Base-by-base conservation (phyloP, 192 early-diverging fungal genomes). In the Backusella westeae region DNA sequence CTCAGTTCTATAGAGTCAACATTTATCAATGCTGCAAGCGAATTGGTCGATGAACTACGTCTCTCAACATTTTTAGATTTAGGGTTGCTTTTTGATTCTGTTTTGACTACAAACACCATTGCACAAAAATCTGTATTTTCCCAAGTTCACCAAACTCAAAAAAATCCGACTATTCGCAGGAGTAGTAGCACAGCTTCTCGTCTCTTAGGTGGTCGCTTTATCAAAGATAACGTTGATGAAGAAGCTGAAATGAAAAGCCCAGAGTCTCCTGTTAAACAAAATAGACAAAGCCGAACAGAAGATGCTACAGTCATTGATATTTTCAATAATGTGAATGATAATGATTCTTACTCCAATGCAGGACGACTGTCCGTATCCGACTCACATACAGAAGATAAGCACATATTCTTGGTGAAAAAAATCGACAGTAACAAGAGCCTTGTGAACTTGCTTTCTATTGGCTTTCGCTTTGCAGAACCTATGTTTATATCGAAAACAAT, bases 381-480 rank as follows among this genome's bases (percentile, higher is more conserved):
- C 2, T 49, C 70, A 17, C 39, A 71, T 15, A 32, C 29, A 23
- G 44, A 71, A 34, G 70, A 71, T 19, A 71, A 32, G 26, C 70
- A 78, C 44, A 72, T 85, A 23, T 82, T 85, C 26, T 46, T 85
- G 9, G 84, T 85, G 29, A 71, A 74, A 34, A 75, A 83, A 35
- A 5, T 85, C 12, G 65, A 52, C 23, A 44, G 19, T 1, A 68
- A 67, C 32, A 74, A 71, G 59, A 63, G 52, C 10, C 36, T 68
- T 1, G 52, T 81, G 3, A 65, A 75, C 26, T 75, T 82, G 32
- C 49, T 75, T 12, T 65, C 71, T n/a, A 72, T 73, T 34, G 84
- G 84, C 6, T 83, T 71, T 67, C 78, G 79, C 35, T 85, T 85
- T 69, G 73, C 77, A 21, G 76, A 78, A 7, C 79, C 84, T 19